These are phyloP conservation scores for Colletotrichum costaricense DNA, from an alignment of 2,329 filamentous ascomycete genomes.

Conservation along the genomic window DNA sequence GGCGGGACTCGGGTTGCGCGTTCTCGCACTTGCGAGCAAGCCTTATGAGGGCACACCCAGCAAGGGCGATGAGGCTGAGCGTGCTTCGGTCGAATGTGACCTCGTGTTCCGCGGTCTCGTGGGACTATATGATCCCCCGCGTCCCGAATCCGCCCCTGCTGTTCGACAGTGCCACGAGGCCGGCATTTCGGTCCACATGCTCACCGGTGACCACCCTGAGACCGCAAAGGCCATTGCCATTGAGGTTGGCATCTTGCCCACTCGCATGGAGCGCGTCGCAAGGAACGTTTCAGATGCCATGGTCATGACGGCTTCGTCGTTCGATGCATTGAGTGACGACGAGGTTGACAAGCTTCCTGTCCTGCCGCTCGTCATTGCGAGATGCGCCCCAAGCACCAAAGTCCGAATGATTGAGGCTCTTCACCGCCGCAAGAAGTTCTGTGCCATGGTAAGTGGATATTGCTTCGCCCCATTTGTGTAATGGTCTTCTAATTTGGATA, in stretches of 20 bases:
- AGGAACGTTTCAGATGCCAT: slow-evolving; percentile 66
- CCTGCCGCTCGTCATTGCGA: slow-evolving; percentile 75
- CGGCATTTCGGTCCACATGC: slow-evolving; percentile 75
- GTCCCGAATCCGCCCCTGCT: slow-evolving; percentile 71
- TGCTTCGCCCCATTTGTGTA: not conserved
- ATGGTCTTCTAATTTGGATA: not conserved
- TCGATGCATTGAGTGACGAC: slow-evolving; percentile 71
- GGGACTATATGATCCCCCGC: slow-evolving; percentile 78
- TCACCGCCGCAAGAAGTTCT: slow-evolving; percentile 73
- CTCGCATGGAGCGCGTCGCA: slow-evolving; percentile 59
- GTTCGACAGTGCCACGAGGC: slow-evolving; percentile 70
- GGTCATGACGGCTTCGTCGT: slow-evolving; percentile 73
- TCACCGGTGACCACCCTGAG: slow-evolving; percentile 74
- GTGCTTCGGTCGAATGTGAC: slow-evolving; percentile 67
- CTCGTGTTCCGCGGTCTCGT: slow-evolving; percentile 75
- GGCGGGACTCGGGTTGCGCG: slow-evolving; percentile 72
- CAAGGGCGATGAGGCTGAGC: slow-evolving; percentile 58
- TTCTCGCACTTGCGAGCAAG: slow-evolving; percentile 72
- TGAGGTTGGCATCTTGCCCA: slow-evolving; percentile 69
- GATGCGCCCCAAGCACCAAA: slow-evolving; percentile 77
- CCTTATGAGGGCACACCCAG: slow-evolving; percentile 46
- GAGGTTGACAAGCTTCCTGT: slow-evolving; percentile 74
- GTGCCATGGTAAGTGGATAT: slow-evolving; percentile 65
- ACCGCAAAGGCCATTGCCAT: slow-evolving; percentile 72
- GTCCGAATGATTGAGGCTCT: slow-evolving; percentile 80